Percentiles rank a stretch among this genome's conserved stretches.
phyloP scores from a whole-genome alignment of 768 basidiomycete genomes.

The Serendipita sp. region DNA sequence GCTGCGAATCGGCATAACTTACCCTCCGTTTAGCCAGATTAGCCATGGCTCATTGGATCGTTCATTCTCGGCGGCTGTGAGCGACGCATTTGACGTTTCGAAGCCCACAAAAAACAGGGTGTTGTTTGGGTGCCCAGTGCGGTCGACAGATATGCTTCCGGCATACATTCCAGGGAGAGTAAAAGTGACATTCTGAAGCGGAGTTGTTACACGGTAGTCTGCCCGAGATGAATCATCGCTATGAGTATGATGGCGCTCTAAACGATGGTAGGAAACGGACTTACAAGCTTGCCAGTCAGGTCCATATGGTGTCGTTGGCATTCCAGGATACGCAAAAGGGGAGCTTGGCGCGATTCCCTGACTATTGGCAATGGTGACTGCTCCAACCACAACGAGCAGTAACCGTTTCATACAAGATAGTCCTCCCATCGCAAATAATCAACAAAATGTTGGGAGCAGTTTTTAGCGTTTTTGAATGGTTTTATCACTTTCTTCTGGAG shows the following conservation, averaged over 20 bases:
- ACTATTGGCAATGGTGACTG: too few species aligned
- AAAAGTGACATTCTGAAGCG: slow-evolving; percentile 49
- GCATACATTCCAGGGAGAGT: slow-evolving; percentile 28
- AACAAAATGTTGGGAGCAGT: too few species aligned
- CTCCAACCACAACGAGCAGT: too few species aligned
- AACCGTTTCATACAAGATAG: too few species aligned
- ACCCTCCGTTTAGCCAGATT: slow-evolving; percentile 65
- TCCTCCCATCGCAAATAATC: too few species aligned
- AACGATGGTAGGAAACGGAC: not conserved
- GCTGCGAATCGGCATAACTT: slow-evolving; percentile 13
- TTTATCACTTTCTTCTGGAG: too few species aligned
- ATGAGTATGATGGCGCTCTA: not conserved
- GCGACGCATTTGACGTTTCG: slow-evolving; percentile 39
- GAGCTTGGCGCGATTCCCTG: too few species aligned
- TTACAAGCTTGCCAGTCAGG: slow-evolving; percentile 48
- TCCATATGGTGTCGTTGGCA: slow-evolving; percentile 33
- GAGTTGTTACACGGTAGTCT: slow-evolving; percentile 46
- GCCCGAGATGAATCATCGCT: not conserved
- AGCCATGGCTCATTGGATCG: slow-evolving; percentile 42
- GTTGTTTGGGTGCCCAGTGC: slow-evolving; percentile 42
- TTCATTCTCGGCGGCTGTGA: slow-evolving; percentile 27
- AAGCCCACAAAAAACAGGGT: slow-evolving; percentile 54
- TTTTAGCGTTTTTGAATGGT: too few species aligned
- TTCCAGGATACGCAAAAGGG: slow-evolving; percentile 25
- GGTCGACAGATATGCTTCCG: slow-evolving; percentile 47